Evolutionary conservation across 1,284 basidiomycete species (phyloP).

Genomic region (Ustilago nuda): DNA sequence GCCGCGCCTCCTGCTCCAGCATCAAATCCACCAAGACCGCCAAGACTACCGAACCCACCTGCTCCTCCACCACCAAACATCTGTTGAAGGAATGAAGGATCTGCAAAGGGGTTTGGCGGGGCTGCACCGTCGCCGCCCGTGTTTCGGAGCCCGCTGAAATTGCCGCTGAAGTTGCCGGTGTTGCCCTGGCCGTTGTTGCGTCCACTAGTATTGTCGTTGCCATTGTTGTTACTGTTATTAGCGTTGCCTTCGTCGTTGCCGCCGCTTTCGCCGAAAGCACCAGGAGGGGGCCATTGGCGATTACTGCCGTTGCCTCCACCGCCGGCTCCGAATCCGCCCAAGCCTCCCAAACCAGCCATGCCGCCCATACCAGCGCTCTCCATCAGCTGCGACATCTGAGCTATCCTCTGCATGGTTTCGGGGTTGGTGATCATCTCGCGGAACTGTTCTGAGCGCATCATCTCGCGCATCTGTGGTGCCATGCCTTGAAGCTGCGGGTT

Average conservation of each 20-base stretch:
- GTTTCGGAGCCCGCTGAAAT: constrained; percentile 23
- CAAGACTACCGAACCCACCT: constrained; percentile 43
- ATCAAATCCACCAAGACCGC: constrained; percentile 32
- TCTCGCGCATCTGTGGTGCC: constrained; percentile 63
- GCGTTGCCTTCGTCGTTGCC: constrained; percentile 7
- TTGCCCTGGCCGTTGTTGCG: constrained; percentile 24
- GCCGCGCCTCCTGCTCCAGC: constrained; percentile 29
- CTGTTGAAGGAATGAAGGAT: constrained; percentile 46
- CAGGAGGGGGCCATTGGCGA: constrained; percentile 56
- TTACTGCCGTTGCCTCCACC: constrained; percentile 21
- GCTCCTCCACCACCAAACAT: constrained; percentile 27
- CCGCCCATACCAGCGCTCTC: constrained; percentile 53
- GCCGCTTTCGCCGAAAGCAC: constrained; percentile 45
- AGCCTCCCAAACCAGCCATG: constrained; percentile 29
- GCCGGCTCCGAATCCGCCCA: constrained; percentile 18
- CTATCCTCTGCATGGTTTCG: constrained; percentile 63
- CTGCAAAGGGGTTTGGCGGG: constrained; percentile 31
- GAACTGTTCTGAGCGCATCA: constrained; percentile 65
- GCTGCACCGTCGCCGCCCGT: constrained; percentile 23
- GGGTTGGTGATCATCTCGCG: constrained; percentile 66
- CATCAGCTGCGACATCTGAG: constrained; percentile 57
- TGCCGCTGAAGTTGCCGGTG: constrained; percentile 20
- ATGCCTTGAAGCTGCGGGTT: constrained; percentile 64
- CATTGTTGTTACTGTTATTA: constrained; percentile 12
- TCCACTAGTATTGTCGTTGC: constrained; percentile 5